Percentiles rank a stretch among this genome's conserved stretches.
Conservation (phyloP, 2,329 filamentous ascomycete genomes). For the Gnomoniopsis sp. region DNA sequence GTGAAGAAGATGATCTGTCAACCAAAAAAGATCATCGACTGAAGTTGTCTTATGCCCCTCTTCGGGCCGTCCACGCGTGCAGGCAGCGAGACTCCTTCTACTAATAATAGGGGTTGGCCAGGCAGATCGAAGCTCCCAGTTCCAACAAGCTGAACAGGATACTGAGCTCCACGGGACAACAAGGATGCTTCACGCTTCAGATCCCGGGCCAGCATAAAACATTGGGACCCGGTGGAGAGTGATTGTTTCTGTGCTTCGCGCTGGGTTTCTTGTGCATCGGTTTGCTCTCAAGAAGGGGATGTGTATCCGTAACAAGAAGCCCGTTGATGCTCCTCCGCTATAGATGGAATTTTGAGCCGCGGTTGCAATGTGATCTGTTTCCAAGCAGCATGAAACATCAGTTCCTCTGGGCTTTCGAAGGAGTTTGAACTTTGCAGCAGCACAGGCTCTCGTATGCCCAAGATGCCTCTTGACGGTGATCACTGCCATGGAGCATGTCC, state of each 20-base stretch:
- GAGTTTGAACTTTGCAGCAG: no score
- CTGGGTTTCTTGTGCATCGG: conserved; percentile 1
- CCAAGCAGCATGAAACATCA: no score
- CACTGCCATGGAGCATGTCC: no score
- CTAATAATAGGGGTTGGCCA: conserved; percentile 8
- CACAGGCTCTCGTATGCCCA: no score
- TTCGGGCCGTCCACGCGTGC: background rate
- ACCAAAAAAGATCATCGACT: background rate
- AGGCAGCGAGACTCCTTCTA: conserved; percentile 7
- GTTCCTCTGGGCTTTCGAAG: no score
- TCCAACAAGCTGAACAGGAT: conserved; percentile 5
- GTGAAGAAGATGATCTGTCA: background rate
- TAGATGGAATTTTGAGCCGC: background rate
- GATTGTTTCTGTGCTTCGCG: conserved; percentile 12
- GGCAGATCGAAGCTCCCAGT: background rate
- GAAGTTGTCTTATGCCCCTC: background rate
- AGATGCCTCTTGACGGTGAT: no score
- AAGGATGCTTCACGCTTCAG: conserved; percentile 1
- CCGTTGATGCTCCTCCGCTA: background rate
- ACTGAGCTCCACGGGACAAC: conserved; percentile 13
- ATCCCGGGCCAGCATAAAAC: conserved; percentile 10
- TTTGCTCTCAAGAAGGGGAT: conserved; percentile 1
- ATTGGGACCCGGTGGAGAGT: conserved; percentile 14
- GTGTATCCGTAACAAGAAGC: background rate
- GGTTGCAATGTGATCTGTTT: background rate